phyloP scores from a whole-genome alignment of 108 stramenopile species.

The Tribonema minus region DNA sequence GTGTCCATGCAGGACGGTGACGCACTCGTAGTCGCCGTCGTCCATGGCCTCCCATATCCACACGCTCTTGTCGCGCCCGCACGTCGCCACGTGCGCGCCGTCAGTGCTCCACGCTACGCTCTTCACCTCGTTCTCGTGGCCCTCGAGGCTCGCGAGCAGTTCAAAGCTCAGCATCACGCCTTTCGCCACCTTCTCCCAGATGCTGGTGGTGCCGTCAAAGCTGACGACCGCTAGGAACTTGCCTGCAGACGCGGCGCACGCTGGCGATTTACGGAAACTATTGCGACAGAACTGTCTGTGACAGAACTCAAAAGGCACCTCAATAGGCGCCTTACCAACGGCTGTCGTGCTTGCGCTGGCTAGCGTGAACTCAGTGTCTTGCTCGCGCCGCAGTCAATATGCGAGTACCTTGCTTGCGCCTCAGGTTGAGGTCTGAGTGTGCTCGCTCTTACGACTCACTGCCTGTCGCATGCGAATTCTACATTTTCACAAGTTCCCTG shows the following conservation, averaged over 20 bases:
- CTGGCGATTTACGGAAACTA: too few species aligned
- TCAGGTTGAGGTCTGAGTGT: too few species aligned
- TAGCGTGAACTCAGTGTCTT: too few species aligned
- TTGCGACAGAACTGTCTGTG: background rate
- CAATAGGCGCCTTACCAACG: too few species aligned
- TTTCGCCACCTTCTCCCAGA: conserved; percentile 67
- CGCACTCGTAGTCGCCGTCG: conserved; percentile 75
- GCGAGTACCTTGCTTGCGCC: too few species aligned
- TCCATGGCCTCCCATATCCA: conserved; percentile 93
- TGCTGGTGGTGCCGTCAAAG: conserved; percentile 80
- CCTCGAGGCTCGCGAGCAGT: conserved; percentile 69
- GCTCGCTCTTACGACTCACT: too few species aligned
- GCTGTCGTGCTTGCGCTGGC: too few species aligned
- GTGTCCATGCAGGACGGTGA: conserved; percentile 87
- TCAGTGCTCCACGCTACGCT: conserved; percentile 79
- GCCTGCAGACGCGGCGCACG: conserved; percentile 5
- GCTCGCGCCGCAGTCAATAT: too few species aligned
- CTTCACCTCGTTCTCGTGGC: conserved; percentile 94
- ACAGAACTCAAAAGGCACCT: too few species aligned
- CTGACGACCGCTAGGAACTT: conserved; percentile 35
- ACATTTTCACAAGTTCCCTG: too few species aligned
- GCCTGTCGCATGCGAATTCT: too few species aligned
- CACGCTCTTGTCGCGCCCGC: conserved; percentile 92
- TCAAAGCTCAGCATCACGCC: conserved; percentile 66
- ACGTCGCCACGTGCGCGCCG: conserved; percentile 82